Evolutionary conservation across 306 rosid genomes (phyloP).

Genomic region (Oxytropis ochrocephala): DNA sequence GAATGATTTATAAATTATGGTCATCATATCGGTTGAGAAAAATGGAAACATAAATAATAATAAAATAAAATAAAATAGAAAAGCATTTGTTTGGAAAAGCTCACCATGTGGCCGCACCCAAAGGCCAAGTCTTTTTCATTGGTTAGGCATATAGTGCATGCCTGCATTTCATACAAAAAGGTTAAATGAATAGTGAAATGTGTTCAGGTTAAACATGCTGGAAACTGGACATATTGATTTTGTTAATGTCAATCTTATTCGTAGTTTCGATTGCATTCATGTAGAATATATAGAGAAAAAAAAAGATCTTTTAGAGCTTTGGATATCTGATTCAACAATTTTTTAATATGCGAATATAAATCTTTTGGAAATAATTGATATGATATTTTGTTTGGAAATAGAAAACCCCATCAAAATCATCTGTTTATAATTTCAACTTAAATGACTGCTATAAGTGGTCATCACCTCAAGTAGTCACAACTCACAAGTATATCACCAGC

Average conservation of each 20-base stretch:
- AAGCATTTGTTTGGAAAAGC: background rate
- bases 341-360: background rate
- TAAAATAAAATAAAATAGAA: background rate
- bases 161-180: slow-evolving; percentile 18
- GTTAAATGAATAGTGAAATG: background rate
- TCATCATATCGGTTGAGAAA: background rate
- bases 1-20: background rate
- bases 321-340: background rate
- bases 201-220: background rate
- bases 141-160: slow-evolving; percentile 19
- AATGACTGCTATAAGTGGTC: background rate
- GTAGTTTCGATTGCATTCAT: background rate
- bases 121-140: slow-evolving; percentile 30
- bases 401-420: background rate
- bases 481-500: background rate
- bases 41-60: background rate
- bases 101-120: slow-evolving; percentile 45
- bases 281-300: background rate
- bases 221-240: background rate
- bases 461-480: background rate
- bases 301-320: background rate
- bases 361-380: background rate
- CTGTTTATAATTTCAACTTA: background rate
- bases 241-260: background rate
- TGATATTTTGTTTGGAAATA: background rate